These are phyloP conservation scores for Starmerella apicola DNA, from an alignment of 805 yeast species.

Conservation along the genomic window DNA sequence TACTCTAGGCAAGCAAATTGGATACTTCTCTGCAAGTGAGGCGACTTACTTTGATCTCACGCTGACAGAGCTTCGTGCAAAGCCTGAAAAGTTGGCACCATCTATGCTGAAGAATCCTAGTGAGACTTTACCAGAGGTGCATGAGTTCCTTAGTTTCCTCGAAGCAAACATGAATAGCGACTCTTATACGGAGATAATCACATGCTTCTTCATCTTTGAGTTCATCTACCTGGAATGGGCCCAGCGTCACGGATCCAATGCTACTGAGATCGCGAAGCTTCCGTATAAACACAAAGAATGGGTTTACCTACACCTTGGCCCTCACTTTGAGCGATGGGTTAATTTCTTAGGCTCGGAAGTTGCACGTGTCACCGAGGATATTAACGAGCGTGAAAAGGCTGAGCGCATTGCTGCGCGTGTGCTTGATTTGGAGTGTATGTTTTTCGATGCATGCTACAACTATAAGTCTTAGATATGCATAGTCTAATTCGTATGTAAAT, in stretches of 20 bases:
- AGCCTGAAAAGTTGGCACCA: background rate
- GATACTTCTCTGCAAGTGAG: slow-evolving; percentile 8
- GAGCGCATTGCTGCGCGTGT: background rate
- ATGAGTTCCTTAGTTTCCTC: slow-evolving; percentile 3
- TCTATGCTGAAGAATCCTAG: background rate
- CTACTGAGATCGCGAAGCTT: slow-evolving; percentile 2
- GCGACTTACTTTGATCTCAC: slow-evolving; percentile 12
- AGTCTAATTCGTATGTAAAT: too few relatives aligned
- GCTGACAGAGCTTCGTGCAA: slow-evolving; percentile 1
- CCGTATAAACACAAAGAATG: slow-evolving; percentile 15
- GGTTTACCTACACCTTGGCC: slow-evolving; percentile 15
- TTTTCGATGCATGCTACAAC: slow-evolving; percentile 13
- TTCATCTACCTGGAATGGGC: slow-evolving; percentile 15
- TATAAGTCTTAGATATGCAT: too few relatives aligned
- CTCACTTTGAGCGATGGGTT: slow-evolving; percentile 13
- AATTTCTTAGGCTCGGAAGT: slow-evolving; percentile 14
- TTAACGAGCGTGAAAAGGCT: background rate
- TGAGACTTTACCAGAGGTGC: slow-evolving; percentile 2
- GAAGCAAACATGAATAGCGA: background rate
- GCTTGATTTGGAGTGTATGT: slow-evolving; percentile 7
- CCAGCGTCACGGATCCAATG: slow-evolving; percentile 5
- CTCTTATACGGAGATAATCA: slow-evolving; percentile 7
- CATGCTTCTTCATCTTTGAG: slow-evolving; percentile 13
- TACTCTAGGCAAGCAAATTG: slow-evolving; percentile 11
- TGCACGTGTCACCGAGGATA: slow-evolving; percentile 1